Conservation (phyloP, 768 basidiomycete genomes). For the Lyophyllum atratum region DNA sequence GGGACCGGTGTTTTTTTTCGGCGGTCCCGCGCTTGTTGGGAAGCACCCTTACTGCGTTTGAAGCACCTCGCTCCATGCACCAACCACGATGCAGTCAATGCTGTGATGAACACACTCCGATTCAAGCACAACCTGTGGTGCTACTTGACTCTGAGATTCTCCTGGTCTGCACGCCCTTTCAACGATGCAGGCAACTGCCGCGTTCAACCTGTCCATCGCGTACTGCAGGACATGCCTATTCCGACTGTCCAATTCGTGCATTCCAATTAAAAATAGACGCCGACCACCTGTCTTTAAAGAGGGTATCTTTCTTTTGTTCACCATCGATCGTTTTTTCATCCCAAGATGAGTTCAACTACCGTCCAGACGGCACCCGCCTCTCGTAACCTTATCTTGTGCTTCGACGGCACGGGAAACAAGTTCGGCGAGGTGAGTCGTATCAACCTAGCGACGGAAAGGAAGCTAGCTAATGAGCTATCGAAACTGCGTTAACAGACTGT, state of each 20-base stretch:
- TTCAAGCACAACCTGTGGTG: no score
- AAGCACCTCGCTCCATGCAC: no score
- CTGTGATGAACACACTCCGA: no score
- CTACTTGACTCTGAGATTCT: no score
- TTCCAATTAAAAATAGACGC: not conserved
- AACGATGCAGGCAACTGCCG: no score
- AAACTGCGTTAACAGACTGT: not conserved
- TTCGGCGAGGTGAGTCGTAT: conserved; percentile 24
- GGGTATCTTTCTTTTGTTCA: not conserved
- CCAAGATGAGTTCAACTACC: not conserved
- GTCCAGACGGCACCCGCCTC: not conserved
- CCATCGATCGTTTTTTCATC: not conserved
- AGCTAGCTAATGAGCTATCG: not conserved
- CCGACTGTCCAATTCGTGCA: not conserved
- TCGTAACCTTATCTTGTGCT: conserved; percentile 25
- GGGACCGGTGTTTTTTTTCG: no score
- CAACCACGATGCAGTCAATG: no score
- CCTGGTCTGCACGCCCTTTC: no score
- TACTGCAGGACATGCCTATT: not conserved
- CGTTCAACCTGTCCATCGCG: no score
- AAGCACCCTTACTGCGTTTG: no score
- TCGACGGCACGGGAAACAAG: conserved; percentile 32
- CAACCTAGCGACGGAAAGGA: not conserved
- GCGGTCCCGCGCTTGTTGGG: no score
- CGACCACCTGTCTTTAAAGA: not conserved